Evolutionary conservation across 1,139 yeast species (phyloP).

Genomic region (Protomyces inundatus): DNA sequence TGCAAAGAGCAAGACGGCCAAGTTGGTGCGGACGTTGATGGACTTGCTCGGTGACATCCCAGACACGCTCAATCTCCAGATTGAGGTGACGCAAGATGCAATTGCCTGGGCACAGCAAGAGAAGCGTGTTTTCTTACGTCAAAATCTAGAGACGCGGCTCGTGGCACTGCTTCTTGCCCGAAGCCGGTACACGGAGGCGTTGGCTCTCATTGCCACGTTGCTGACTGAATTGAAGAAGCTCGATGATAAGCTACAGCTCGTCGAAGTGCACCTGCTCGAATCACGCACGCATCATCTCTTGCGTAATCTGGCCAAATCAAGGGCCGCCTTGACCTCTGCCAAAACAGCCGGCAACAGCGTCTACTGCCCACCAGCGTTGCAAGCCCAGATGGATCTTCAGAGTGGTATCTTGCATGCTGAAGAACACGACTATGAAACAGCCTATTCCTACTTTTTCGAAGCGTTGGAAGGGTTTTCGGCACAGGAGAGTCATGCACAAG

Average conservation of each 20-base stretch:
- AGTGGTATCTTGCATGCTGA: conserved; percentile 95
- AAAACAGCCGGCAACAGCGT: conserved; percentile 94
- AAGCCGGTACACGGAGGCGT: conserved; percentile 62
- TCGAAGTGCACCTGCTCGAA: conserved; percentile 91
- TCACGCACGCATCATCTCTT: conserved; percentile 85
- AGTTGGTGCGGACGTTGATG: conserved; percentile 58
- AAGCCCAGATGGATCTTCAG: conserved; percentile 92
- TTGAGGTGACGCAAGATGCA: conserved; percentile 67
- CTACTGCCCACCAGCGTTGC: conserved; percentile 88
- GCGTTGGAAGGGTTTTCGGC: conserved; percentile 81
- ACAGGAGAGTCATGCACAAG: conserved; percentile 33
- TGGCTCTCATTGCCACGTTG: conserved; percentile 64
- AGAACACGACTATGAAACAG: conserved; percentile 93
- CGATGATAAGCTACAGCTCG: conserved; percentile 91
- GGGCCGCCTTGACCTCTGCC: conserved; percentile 90
- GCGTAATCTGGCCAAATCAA: conserved; percentile 85
- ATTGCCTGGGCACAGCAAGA: conserved; percentile 82
- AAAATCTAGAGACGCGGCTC: conserved; percentile 76
- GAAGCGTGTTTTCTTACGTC: conserved; percentile 83
- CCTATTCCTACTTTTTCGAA: conserved; percentile 90
- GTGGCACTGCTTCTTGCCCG: conserved; percentile 67
- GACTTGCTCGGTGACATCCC: conserved; percentile 72
- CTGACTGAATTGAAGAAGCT: conserved; percentile 82
- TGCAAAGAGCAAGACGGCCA: conserved; percentile 93
- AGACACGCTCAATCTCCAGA: conserved; percentile 64